Conservation (phyloP, 139 green algal species). For the Micractinium sp. region DNA sequence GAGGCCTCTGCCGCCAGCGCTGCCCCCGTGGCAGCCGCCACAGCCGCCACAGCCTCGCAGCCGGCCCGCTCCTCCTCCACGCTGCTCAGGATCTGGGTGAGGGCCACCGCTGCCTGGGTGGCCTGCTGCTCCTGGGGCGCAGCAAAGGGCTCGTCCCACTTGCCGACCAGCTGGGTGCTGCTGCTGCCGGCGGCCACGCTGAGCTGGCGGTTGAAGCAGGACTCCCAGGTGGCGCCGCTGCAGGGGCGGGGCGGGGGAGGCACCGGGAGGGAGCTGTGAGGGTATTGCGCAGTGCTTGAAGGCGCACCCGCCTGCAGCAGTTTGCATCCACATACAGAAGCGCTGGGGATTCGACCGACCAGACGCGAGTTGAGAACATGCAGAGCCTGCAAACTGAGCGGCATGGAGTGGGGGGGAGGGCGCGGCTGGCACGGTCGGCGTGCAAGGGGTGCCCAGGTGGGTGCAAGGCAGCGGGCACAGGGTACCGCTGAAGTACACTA, state of each 20-base stretch:
- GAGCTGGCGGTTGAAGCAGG: constrained; percentile 4
- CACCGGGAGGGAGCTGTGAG: neutral
- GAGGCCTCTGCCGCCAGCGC: neutral
- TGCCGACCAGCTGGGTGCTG: neutral
- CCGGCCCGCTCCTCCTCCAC: neutral
- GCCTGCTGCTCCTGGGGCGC: neutral
- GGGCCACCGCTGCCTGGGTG: neutral
- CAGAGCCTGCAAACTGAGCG: too few species aligned
- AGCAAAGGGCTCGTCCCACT: constrained; percentile 2
- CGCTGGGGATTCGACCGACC: too few species aligned
- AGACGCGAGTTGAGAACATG: too few species aligned
- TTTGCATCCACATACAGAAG: too few species aligned
- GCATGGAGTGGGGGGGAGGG: neutral
- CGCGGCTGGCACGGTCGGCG: neutral
- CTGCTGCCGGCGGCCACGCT: neutral
- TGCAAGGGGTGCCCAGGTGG: neutral
- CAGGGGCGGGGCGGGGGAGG: neutral
- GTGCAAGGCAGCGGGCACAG: neutral
- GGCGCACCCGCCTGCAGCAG: too few species aligned
- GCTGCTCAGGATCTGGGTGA: neutral
- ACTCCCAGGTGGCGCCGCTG: constrained; percentile 5
- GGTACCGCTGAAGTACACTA: neutral
- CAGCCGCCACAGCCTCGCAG: neutral
- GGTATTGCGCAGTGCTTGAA: too few species aligned
- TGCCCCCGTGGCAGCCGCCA: neutral